Percentiles rank a stretch among this genome's conserved stretches.
Conservation (phyloP, 2,329 filamentous ascomycete species). For the Plectosphaerella cucumerina region DNA sequence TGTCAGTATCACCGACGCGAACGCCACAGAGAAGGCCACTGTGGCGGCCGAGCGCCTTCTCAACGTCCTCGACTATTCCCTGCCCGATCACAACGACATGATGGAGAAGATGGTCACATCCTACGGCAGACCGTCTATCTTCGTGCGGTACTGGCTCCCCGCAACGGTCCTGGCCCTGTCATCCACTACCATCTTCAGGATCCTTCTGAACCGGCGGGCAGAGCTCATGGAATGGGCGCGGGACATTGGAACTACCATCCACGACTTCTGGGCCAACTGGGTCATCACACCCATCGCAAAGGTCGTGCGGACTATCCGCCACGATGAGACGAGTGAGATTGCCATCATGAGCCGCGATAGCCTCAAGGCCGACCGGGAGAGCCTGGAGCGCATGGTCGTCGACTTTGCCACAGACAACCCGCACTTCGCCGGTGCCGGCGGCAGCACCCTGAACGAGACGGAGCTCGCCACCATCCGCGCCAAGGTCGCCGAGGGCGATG, state of each 20-base stretch:
- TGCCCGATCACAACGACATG: constrained; percentile 62
- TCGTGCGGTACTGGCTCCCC: constrained; percentile 89
- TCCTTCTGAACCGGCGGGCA: constrained; percentile 69
- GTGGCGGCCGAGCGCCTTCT: constrained; percentile 65
- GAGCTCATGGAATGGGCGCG: constrained; percentile 77
- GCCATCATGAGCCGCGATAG: constrained; percentile 95
- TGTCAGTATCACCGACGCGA: constrained; percentile 42
- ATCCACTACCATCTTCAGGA: constrained; percentile 78
- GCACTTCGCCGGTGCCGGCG: constrained; percentile 42
- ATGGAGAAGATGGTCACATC: constrained; percentile 52
- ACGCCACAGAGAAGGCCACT: constrained; percentile 44
- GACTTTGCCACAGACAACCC: constrained; percentile 89
- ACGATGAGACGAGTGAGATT: constrained; percentile 88
- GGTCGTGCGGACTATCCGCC: constrained; percentile 85
- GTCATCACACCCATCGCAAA: constrained; percentile 80
- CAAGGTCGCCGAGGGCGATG: constrained; percentile 85
- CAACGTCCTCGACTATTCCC: constrained; percentile 61
- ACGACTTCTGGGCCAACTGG: constrained; percentile 97
- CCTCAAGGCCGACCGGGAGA: constrained; percentile 83
- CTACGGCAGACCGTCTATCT: constrained; percentile 70
- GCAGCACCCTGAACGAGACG: constrained; percentile 53
- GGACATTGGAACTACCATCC: constrained; percentile 71
- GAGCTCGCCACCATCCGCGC: constrained; percentile 71
- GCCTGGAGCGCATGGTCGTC: constrained; percentile 94
- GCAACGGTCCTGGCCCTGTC: constrained; percentile 68